These are phyloP conservation scores for Phaeosphaeriaceae sp. DNA, from an alignment of 2,329 filamentous ascomycete genomes.

Conservation along the genomic window DNA sequence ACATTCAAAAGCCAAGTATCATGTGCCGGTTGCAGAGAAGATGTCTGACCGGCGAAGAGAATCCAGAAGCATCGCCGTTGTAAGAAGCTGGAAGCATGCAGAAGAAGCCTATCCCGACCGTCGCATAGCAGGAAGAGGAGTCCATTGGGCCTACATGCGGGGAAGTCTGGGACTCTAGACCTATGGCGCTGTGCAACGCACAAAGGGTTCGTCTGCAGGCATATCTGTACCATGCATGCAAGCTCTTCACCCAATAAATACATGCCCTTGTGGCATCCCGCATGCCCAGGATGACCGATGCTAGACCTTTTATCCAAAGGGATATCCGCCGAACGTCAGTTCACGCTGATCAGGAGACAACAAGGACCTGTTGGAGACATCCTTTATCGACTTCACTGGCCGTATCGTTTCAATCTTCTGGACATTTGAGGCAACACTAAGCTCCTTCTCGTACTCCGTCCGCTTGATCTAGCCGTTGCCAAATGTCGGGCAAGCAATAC, in stretches of 20 bases:
- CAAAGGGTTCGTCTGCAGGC: not conserved
- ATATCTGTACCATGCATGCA: not conserved
- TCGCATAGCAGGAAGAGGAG: not conserved
- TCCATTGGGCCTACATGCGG: not conserved
- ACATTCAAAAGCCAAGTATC: not conserved
- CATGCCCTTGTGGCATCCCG: not conserved
- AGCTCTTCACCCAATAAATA: not conserved
- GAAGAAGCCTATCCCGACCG: not conserved
- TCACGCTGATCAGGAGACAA: not conserved
- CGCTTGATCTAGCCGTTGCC: constrained; percentile 6
- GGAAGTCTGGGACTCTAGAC: not conserved
- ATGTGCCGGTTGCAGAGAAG: not conserved
- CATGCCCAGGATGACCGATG: not conserved
- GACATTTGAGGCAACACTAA: constrained; percentile 8
- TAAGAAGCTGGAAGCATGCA: not conserved
- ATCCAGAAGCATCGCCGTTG: not conserved
- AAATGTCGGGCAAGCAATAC: constrained; percentile 2
- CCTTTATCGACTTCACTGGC: not conserved
- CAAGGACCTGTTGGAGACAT: not conserved
- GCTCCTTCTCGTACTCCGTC: constrained; percentile 18
- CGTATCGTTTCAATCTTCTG: not conserved
- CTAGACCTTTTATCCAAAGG: not conserved
- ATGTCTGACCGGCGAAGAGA: not conserved
- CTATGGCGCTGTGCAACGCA: not conserved
- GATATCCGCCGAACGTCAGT: not conserved